phyloP scores from a whole-genome alignment of 805 yeast genomes.

The Nakazawaea laoshanensis region DNA sequence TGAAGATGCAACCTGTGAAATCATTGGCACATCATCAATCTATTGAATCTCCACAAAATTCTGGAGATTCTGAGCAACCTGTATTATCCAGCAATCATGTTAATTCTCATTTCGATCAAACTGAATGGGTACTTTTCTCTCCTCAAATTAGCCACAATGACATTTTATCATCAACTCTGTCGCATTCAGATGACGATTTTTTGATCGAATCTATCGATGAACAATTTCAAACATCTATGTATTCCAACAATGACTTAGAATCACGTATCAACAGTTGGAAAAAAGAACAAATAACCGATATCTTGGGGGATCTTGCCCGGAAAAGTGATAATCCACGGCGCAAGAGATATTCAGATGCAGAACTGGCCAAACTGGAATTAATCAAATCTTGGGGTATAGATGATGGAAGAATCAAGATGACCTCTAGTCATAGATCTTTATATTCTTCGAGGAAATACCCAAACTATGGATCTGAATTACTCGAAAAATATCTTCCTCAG shows the following conservation, averaged over 20 bases:
- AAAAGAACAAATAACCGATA: conserved; percentile 17
- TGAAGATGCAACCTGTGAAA: too few species aligned
- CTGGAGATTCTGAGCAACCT: too few species aligned
- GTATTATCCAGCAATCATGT: too few species aligned
- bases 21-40: too few species aligned
- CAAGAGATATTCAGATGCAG: conserved; percentile 4
- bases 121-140: conserved; percentile 24
- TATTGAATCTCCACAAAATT: too few species aligned
- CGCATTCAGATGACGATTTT: conserved; percentile 14
- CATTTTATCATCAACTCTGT: conserved; percentile 16
- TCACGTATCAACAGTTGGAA: conserved; percentile 22
- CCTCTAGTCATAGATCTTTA: not conserved
- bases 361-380: conserved; percentile 17
- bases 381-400: conserved; percentile 25
- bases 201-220: conserved; percentile 19
- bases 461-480: conserved; percentile 16
- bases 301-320: conserved; percentile 15
- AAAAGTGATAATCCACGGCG: too few species aligned
- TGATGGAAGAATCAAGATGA: conserved; percentile 10
- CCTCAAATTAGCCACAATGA: conserved; percentile 14
- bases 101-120: conserved; percentile 14
- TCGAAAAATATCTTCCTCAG: conserved; percentile 14
- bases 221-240: conserved; percentile 13
- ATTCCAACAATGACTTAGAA: conserved; percentile 16
- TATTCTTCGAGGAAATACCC: not conserved